Evolutionary conservation across 495 filamentous ascomycete genomes (phyloP).

Genomic region (Penicillium longicatenatum): DNA sequence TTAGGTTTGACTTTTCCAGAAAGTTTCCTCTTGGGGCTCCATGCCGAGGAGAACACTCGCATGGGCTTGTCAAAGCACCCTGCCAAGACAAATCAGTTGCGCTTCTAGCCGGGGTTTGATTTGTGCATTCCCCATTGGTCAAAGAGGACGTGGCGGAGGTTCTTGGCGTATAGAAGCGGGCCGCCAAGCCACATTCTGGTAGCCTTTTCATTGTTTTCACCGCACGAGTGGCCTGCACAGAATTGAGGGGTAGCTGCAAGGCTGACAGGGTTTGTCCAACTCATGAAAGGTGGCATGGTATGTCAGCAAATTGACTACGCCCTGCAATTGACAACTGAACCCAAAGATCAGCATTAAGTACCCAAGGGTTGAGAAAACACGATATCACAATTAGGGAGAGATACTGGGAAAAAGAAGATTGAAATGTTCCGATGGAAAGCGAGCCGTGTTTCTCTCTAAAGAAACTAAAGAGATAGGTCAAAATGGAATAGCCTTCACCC

Average conservation of each 20-base stretch:
- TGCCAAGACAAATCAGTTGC: background rate
- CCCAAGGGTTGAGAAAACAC: background rate
- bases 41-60: background rate
- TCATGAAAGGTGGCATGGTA: background rate
- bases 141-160: background rate
- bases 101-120: background rate
- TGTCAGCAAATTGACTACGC: background rate
- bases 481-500: constrained; percentile 9
- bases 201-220: background rate
- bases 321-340: background rate
- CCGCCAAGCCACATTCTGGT: background rate
- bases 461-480: background rate
- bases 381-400: background rate
- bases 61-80: too few species aligned
- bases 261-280: background rate
- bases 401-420: background rate
- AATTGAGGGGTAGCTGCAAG: background rate
- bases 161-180: constrained; percentile 1
- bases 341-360: background rate
- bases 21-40: background rate
- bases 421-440: constrained; percentile 2
- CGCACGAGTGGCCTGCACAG: background rate
- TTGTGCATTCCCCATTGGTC: background rate
- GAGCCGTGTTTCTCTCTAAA: constrained; percentile 15
- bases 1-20: background rate